Evolutionary conservation across 305 asterid genomes (phyloP).

Genomic region (Fraxinus ornus): DNA sequence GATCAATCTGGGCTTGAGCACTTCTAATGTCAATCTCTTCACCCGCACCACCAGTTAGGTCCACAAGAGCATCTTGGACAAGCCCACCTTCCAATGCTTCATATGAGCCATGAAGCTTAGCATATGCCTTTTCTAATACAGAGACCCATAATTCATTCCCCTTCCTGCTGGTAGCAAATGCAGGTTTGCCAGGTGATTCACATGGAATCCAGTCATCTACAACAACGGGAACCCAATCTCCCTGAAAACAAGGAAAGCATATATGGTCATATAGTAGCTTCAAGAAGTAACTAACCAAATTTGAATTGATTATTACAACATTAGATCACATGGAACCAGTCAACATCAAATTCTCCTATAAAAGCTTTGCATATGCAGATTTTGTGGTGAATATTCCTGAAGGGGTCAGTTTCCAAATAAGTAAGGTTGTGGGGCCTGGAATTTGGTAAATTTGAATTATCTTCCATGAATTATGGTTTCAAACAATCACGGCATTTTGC

Average conservation of each 20-base stretch:
- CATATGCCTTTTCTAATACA: slow-evolving; percentile 89
- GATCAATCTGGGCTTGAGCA: slow-evolving; percentile 92
- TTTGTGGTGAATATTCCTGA: no score
- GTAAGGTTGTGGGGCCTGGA: no score
- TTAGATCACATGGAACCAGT: neutral
- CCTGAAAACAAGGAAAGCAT: slow-evolving; percentile 43
- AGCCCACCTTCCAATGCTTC: slow-evolving; percentile 99
- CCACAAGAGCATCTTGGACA: slow-evolving; percentile 99
- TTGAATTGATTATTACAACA: neutral
- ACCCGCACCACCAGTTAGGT: slow-evolving; percentile 99
- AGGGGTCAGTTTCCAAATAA: no score
- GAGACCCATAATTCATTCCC: slow-evolving; percentile 94
- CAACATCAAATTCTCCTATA: slow-evolving; percentile 10
- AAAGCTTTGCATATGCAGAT: no score
- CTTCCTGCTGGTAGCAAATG: slow-evolving; percentile 96
- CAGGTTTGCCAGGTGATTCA: slow-evolving; percentile 95
- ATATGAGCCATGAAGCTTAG: slow-evolving; percentile 97
- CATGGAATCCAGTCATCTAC: slow-evolving; percentile 99
- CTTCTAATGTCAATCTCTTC: slow-evolving; percentile 99
- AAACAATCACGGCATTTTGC: neutral
- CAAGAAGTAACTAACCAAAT: slow-evolving; percentile 5
- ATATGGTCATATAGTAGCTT: neutral
- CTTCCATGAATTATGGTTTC: neutral
- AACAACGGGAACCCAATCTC: slow-evolving; percentile 99
- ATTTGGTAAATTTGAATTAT: neutral